Base-by-base conservation (phyloP, 345 rosid genomes). In the Dipteronia dyeriana region DNA sequence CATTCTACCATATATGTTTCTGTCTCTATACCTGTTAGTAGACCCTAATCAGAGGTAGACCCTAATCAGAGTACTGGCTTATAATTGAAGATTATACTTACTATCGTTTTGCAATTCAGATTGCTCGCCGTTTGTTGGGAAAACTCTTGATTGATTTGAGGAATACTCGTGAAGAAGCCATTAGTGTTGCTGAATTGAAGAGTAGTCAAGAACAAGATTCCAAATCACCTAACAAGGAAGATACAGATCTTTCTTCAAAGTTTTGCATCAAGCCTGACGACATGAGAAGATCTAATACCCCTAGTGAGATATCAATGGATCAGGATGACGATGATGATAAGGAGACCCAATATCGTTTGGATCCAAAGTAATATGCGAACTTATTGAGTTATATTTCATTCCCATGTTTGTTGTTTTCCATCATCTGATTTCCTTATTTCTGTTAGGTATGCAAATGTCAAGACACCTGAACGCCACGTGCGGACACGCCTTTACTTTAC, bases 401-500 rank as follows among this genome's bases (percentile, higher is more conserved):
- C 39, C 29, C 47, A 72, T 41, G 19, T 20, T 22, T 61, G 73
- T 17, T 49, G 13, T 63, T 76, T 70, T 22, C 68, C 7, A 26
- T 65, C 56, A 67, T 69, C 41, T 45, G 17, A 63, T 68, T 81
- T 70, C 14, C 22, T 39, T 67, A 1, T 47, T 69, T 67, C 79
- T 70, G 71, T 67, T 75, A 97, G 99, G 88, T 97, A 97, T 79
- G 99, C 99, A 65, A 94, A 94, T 87, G 99, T 97, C 78, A 92
- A 74, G 90, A 91, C 95, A n/a, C 99, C 99, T 34, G 99, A 94
- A 72, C 98, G 98, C 60, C 99, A 97, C 75, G 92, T 97, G 68
- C 90, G 98, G 66, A 97, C 98, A 25, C 98, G 99, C 66, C 98
- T 97, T 66, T 97, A 97, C 88, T 97, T 97, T 82, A 97, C 99